Conservation (phyloP, 345 rosid genomes). For the Eucalyptus rudis region DNA sequence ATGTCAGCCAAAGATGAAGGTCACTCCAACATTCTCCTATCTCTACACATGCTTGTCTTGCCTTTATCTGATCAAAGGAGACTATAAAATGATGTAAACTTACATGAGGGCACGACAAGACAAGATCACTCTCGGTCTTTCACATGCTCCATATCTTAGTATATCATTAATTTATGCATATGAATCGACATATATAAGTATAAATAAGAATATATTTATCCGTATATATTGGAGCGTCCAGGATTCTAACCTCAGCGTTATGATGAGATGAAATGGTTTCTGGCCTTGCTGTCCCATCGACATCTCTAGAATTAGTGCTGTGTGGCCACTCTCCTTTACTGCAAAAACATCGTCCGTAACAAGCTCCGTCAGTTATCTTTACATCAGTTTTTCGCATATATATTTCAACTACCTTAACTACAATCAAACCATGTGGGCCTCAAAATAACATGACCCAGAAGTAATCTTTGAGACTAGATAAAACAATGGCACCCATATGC, state of each 20-base stretch:
- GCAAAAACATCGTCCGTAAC: background rate
- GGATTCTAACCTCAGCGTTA: background rate
- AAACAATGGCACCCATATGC: background rate
- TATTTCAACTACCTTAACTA: background rate
- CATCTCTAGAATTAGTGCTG: background rate
- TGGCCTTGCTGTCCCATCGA: background rate
- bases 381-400: background rate
- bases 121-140: background rate
- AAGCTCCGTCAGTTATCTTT: background rate
- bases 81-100: background rate
- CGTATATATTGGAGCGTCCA: background rate
- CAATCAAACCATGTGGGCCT: background rate
- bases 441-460: background rate
- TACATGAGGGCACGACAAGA: background rate
- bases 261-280: background rate
- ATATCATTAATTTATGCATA: background rate
- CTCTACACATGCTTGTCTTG: background rate
- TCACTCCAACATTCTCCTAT: background rate
- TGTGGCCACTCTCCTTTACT: slow-evolving; percentile 12
- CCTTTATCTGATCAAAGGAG: background rate
- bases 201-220: background rate
- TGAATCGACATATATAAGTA: background rate
- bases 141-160: background rate
- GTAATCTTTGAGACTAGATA: background rate
- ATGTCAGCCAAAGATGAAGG: background rate